phyloP scores from a whole-genome alignment of 768 basidiomycete species.

The Dendrothele bispora region DNA sequence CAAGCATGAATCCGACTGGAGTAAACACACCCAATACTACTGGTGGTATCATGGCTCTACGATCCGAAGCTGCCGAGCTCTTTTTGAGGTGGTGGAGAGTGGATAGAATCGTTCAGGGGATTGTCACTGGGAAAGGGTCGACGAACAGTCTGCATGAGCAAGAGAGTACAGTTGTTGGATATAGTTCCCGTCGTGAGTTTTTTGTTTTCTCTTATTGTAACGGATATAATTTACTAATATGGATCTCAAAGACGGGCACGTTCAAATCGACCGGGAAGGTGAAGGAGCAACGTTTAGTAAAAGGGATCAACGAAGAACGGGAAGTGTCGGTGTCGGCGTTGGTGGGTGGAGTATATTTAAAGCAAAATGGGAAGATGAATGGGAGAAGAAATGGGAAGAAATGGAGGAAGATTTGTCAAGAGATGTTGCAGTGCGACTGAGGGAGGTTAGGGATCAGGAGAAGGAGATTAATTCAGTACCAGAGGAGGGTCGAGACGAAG shows the following conservation, averaged over 20 bases:
- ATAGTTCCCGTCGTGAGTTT: not conserved
- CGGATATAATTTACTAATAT: no score
- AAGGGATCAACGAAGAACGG: not conserved
- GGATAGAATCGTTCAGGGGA: constrained; percentile 55
- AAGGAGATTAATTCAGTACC: no score
- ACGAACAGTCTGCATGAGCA: constrained; percentile 40
- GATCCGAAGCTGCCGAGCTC: constrained; percentile 65
- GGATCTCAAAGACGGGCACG: no score
- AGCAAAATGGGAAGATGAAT: constrained; percentile 66
- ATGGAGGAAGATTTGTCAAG: constrained; percentile 55
- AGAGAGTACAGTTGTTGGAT: constrained; percentile 19
- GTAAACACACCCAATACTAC: no score
- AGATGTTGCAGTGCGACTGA: constrained; percentile 54
- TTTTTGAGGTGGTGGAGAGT: constrained; percentile 76
- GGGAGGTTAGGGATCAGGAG: constrained; percentile 40
- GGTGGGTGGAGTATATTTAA: no score
- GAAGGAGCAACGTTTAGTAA: not conserved
- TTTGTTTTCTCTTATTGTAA: no score
- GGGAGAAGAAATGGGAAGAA: no score
- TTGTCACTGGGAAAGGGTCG: no score
- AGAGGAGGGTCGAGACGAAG: no score
- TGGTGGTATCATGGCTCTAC: constrained; percentile 52
- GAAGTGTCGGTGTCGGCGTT: constrained; percentile 29
- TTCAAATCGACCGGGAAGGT: no score
- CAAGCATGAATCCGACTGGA: no score